These are phyloP conservation scores for Mycena rosella DNA, from an alignment of 768 basidiomycete species.

Conservation along the genomic window DNA sequence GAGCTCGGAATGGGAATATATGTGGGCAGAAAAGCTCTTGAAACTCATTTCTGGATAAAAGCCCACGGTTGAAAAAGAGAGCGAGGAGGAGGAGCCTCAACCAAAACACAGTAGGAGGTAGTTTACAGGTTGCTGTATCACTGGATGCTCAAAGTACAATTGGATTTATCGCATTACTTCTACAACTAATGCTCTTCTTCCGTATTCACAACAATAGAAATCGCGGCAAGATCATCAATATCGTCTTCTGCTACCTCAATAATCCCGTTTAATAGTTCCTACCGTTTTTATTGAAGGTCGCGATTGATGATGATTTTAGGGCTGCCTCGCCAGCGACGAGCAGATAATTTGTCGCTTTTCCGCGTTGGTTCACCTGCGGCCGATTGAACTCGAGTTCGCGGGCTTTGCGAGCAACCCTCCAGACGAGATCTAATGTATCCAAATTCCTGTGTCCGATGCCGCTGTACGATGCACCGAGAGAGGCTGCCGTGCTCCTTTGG, in stretches of 20 bases:
- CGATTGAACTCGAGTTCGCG: slow-evolving; percentile 30
- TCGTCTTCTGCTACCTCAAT: slow-evolving; percentile 36
- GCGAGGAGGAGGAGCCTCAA: too few relatives aligned
- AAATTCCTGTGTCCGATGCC: slow-evolving; percentile 41
- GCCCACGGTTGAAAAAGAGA: too few relatives aligned
- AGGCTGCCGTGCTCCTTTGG: slow-evolving; percentile 41
- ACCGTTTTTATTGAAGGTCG: slow-evolving; percentile 52
- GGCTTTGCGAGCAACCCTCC: slow-evolving; percentile 41
- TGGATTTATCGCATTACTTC: too few relatives aligned
- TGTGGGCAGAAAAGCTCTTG: slow-evolving; percentile 29
- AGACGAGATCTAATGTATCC: slow-evolving; percentile 37
- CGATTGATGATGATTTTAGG: slow-evolving; percentile 39
- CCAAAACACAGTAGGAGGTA: too few relatives aligned
- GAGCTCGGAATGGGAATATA: slow-evolving; percentile 37
- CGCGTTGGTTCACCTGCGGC: not conserved
- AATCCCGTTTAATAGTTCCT: slow-evolving; percentile 31
- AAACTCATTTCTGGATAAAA: not conserved
- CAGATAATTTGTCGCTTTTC: slow-evolving; percentile 1
- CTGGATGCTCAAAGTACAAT: too few relatives aligned
- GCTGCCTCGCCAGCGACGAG: not conserved
- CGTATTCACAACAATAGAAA: too few relatives aligned
- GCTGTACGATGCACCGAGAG: slow-evolving; percentile 42
- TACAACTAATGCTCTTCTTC: too few relatives aligned
- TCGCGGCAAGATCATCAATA: slow-evolving; percentile 33
- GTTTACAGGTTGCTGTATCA: too few relatives aligned